A percentile compares a stretch with the other conserved stretches of the same genome.
These are phyloP conservation scores for Sambucus nigra DNA, from an alignment of 129 eudicot species.

Conservation along the genomic window DNA sequence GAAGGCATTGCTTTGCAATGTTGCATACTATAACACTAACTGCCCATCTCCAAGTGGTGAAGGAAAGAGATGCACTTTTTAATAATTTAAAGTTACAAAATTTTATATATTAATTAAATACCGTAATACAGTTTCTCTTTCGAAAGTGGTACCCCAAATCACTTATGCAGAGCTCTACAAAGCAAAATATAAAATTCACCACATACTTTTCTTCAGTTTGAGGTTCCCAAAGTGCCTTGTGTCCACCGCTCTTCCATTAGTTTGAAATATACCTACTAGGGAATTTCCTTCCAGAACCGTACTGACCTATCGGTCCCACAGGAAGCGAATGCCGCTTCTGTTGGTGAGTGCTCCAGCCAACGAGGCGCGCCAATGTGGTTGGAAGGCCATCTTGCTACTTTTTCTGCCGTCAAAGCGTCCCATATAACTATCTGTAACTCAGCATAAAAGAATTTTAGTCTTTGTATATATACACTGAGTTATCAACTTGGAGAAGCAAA, in stretches of 20 bases:
- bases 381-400: constrained; percentile 73
- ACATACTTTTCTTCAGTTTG: background rate
- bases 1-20: no score
- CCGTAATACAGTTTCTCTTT: no score
- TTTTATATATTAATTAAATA: no score
- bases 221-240: background rate
- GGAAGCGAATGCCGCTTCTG: constrained; percentile 60
- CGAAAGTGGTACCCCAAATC: no score
- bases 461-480: no score
- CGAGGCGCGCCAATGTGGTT: constrained; percentile 71
- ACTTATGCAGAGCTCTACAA: no score
- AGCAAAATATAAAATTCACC: no score
- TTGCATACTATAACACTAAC: no score
- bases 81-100: no score
- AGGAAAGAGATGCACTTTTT: no score
- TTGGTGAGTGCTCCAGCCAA: constrained; percentile 83
- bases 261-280: constrained; percentile 14
- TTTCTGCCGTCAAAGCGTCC: constrained; percentile 76
- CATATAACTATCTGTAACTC: constrained; percentile 61
- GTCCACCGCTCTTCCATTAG: background rate
- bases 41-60: no score
- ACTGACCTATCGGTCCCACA: constrained; percentile 77
- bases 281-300: constrained; percentile 64
- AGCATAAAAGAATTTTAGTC: constrained; percentile 5
- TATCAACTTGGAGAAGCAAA: background rate